Evolutionary conservation across 306 rosid genomes (phyloP).

Genomic region (Ceratonia siliqua): DNA sequence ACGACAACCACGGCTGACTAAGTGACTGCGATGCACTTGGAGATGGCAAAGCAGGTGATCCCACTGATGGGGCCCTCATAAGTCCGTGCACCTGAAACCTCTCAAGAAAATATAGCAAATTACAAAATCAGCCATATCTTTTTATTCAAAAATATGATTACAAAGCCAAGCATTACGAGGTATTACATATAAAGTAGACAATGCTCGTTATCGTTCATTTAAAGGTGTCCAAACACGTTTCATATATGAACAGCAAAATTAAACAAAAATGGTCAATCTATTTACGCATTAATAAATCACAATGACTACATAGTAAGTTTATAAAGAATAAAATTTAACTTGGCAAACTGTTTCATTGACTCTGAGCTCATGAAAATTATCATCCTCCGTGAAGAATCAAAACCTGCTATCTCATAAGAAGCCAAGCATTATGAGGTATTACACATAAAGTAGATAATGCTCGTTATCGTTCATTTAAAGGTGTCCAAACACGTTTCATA

Average conservation of each 20-base stretch:
- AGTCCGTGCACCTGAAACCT: slow-evolving; percentile 81
- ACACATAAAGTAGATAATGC: not conserved
- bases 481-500: not conserved
- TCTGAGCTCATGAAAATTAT: not conserved
- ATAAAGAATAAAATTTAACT: not conserved
- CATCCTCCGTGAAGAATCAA: not conserved
- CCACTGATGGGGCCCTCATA: slow-evolving; percentile 64
- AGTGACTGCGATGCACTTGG: slow-evolving; percentile 66
- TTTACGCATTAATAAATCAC: not conserved
- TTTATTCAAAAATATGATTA: not conserved
- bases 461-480: too few species aligned
- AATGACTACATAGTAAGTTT: not conserved
- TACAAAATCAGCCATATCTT: slow-evolving; percentile 25
- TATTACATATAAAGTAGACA: not conserved
- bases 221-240: slow-evolving; percentile 6
- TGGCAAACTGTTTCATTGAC: not conserved
- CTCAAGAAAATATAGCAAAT: slow-evolving; percentile 43
- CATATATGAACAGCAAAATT: not conserved
- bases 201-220: too few species aligned
- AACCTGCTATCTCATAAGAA: not conserved
- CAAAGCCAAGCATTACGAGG: not conserved
- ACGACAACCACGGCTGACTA: slow-evolving; percentile 90
- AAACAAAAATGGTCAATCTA: not conserved
- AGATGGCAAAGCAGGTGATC: slow-evolving; percentile 61
- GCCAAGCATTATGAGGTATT: not conserved